These are phyloP conservation scores for Phialemoniopsis sp. DNA, from an alignment of 2,329 filamentous ascomycete genomes.

Conservation along the genomic window DNA sequence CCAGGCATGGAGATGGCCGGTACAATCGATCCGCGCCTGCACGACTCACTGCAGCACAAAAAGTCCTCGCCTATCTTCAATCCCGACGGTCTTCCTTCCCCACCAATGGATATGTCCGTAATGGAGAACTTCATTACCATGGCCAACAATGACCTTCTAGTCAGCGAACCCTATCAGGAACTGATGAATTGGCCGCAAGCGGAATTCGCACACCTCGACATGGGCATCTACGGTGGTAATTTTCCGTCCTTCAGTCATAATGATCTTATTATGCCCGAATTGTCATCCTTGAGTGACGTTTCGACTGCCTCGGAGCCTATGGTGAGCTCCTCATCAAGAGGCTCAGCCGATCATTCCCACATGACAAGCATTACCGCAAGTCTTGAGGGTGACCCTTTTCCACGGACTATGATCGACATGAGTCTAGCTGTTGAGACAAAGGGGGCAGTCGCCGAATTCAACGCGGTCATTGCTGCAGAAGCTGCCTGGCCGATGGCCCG, in stretches of 20 bases:
- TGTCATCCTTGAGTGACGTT: constrained; percentile 26
- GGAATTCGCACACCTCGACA: constrained; percentile 28
- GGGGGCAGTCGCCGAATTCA: constrained; percentile 35
- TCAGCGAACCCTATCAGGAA: constrained; percentile 35
- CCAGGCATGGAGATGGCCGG: constrained; percentile 20
- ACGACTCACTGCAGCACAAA: constrained; percentile 18
- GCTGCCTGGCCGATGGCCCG: constrained; percentile 46
- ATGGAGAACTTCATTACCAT: constrained; percentile 39
- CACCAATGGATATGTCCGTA: constrained; percentile 23
- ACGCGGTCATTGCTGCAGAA: constrained; percentile 42
- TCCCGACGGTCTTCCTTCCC: constrained; percentile 27
- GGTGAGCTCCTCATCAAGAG: constrained; percentile 32
- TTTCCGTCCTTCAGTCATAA: constrained; percentile 23
- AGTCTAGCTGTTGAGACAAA: constrained; percentile 18
- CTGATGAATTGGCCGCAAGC: constrained; percentile 35
- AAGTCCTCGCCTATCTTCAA: constrained; percentile 25
- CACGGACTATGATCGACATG: constrained; percentile 22
- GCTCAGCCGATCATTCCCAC: constrained; percentile 37
- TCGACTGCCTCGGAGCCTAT: constrained; percentile 37
- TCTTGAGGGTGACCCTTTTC: too few species aligned
- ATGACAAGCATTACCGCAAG: constrained; percentile 33
- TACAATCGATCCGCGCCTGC: constrained; percentile 24
- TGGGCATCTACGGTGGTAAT: constrained; percentile 31
- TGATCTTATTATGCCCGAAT: constrained; percentile 25
- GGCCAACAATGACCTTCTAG: constrained; percentile 24